Base-by-base conservation (phyloP, 345 rosid genomes). In the Lepidium didymum region DNA sequence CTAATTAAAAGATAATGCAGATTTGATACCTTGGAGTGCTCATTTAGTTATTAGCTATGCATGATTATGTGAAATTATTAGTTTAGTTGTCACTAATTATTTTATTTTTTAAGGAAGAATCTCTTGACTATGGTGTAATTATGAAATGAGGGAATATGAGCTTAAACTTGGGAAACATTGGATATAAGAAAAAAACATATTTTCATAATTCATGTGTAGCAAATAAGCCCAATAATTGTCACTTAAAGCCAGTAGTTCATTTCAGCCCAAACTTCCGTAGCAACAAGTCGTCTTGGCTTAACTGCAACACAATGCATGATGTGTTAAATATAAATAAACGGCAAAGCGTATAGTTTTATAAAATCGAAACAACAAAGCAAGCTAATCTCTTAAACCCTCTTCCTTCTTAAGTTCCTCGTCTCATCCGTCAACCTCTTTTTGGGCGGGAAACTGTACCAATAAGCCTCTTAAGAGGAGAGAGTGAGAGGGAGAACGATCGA, bases 391-490 rank as follows among this genome's bases (percentile, higher is more conserved):
- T 16, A 40, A 31, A 44, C 71, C 53, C 44, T n/a, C 16, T 40
- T 10, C 8, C 31, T 27, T 27, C 31, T 6, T 4, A 27, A 27
- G 31, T 25, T 12, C 53, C 8, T 33, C 11, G n/a, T 12, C 40
- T 21, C 47, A 4, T 36, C 47, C 35, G n/a, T 27, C 47, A 1
- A 10, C 31, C 59, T 47, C 12, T 1, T 29, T 64, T 75, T 68
- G 56, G 81, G 71, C 77, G 80, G 84, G 72, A 76, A 56, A 29
- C 1, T 41, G 4, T 15, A 49, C 59, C 58, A 37, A 59, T 13
- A 49, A 58, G 40, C 60, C 58, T 45, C 25, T 11, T 18, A 4
- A 49, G 59, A 7, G 55, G 5, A 36, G 38, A 34, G 12, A 21
- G 68, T 16, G 42, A 40, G 37, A 35, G 25, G 34, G 1, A 31